Percentiles rank a stretch among this genome's conserved stretches.
Evolutionary conservation across 2,329 filamentous ascomycete species (phyloP).

Genomic region (Cladosporium sp.): DNA sequence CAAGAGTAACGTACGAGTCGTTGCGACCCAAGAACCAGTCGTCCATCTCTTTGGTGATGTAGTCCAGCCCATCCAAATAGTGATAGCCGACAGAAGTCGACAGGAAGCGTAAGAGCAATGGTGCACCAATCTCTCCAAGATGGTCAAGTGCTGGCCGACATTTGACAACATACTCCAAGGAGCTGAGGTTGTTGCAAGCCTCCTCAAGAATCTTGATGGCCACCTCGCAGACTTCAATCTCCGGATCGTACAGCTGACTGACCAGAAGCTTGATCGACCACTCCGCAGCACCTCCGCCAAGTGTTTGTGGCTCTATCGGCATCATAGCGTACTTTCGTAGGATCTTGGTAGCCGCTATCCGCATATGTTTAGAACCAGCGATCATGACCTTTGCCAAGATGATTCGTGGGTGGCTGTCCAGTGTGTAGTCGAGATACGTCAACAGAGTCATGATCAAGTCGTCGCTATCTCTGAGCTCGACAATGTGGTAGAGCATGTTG

Average conservation of each 20-base stretch:
- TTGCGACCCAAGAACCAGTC: conserved; percentile 98
- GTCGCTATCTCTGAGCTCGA: conserved; percentile 84
- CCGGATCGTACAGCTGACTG: conserved; percentile 96
- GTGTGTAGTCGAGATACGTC: conserved; percentile 85
- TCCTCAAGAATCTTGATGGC: conserved; percentile 97
- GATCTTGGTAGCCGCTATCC: conserved; percentile 83
- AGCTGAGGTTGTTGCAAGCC: conserved; percentile 86
- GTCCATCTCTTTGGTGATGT: conserved; percentile 99
- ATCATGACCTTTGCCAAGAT: conserved; percentile 92
- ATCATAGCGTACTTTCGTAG: conserved; percentile 79
- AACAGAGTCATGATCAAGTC: conserved; percentile 87
- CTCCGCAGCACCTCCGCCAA: conserved; percentile 64
- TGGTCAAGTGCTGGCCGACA: conserved; percentile 93
- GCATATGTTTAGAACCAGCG: conserved; percentile 82
- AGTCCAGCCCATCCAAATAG: conserved; percentile 93
- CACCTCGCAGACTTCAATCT: conserved; percentile 92
- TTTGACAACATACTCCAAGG: conserved; percentile 93
- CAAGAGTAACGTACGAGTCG: conserved; percentile 88
- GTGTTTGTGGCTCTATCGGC: conserved; percentile 40
- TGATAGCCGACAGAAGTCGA: conserved; percentile 97
- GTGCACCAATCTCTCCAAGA: conserved; percentile 92
- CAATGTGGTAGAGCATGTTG: conserved; percentile 99
- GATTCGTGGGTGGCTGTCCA: conserved; percentile 81
- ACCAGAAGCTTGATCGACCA: conserved; percentile 97
- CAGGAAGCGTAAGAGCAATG: conserved; percentile 83